Conservation (phyloP, 2,329 filamentous ascomycete genomes). For the Apiospora rasikravindrae region DNA sequence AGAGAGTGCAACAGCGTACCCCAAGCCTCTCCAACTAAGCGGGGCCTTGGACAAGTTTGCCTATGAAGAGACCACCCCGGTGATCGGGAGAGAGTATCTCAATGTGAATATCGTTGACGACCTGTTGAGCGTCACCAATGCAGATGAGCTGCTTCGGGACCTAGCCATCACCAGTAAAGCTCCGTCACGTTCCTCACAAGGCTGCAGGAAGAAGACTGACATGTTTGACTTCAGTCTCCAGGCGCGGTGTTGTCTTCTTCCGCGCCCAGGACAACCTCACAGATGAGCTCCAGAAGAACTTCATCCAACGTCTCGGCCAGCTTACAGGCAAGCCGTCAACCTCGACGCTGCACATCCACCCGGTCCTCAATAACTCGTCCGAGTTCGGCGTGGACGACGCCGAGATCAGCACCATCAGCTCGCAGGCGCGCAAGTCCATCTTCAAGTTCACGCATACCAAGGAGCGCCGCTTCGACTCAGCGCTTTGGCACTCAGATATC, state of each 20-base stretch:
- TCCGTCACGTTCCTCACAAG: background rate
- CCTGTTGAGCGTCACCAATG: constrained; percentile 48
- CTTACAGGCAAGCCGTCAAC: constrained; percentile 62
- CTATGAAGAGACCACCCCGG: constrained; percentile 56
- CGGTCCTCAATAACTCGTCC: constrained; percentile 56
- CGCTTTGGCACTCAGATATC: constrained; percentile 62
- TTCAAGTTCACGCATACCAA: constrained; percentile 35
- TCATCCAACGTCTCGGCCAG: constrained; percentile 63
- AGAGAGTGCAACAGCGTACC: background rate
- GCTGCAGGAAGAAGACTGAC: background rate
- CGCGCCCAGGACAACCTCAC: constrained; percentile 62
- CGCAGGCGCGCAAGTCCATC: constrained; percentile 50
- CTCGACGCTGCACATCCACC: constrained; percentile 66
- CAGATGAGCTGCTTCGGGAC: constrained; percentile 62
- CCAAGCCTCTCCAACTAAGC: constrained; percentile 39
- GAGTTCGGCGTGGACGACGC: constrained; percentile 57
- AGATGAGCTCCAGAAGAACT: constrained; percentile 64
- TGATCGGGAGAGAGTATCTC: constrained; percentile 60
- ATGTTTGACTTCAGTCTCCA: constrained; percentile 52
- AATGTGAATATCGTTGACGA: constrained; percentile 57
- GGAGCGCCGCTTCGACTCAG: constrained; percentile 45
- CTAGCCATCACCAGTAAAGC: constrained; percentile 63
- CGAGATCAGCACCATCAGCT: constrained; percentile 66
- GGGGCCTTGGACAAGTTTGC: constrained; percentile 49
- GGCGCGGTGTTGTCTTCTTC: constrained; percentile 69